These are phyloP conservation scores for Populus hybrid DNA, from an alignment of 441 rosid genomes.

Conservation along the genomic window DNA sequence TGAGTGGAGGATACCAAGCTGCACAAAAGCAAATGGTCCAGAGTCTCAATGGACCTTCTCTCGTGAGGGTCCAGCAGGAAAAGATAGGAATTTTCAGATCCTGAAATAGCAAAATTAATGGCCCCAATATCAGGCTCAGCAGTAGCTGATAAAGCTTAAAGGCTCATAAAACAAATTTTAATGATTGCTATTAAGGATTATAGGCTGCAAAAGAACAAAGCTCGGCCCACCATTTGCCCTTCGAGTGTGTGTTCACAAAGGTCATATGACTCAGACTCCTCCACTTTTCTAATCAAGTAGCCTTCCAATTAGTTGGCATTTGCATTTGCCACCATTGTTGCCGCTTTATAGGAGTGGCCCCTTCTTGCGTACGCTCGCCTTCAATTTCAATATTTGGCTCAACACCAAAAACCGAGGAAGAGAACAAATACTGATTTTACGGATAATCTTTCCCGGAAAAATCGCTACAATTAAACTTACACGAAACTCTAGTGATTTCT, in stretches of 20 bases:
- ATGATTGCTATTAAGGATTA: neutral
- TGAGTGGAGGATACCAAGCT: neutral
- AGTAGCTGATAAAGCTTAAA: neutral
- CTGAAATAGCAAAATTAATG: too few relatives aligned
- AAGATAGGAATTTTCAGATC: too few relatives aligned
- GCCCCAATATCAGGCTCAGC: neutral
- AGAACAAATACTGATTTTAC: neutral
- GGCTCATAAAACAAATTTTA: neutral
- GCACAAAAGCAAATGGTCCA: neutral
- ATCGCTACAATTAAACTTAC: neutral
- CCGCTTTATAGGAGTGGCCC: neutral
- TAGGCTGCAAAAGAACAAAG: neutral
- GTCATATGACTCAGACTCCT: neutral
- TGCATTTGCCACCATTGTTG: neutral
- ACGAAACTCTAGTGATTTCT: neutral
- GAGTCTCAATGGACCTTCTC: too few relatives aligned
- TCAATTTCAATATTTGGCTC: neutral
- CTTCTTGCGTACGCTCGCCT: neutral
- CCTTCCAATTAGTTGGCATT: neutral
- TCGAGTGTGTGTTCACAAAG: neutral
- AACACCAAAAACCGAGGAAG: neutral
- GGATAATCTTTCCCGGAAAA: neutral
- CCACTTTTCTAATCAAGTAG: too few relatives aligned
- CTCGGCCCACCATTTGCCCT: neutral
- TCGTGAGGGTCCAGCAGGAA: too few relatives aligned